Percentiles rank a stretch among this genome's conserved stretches.
Conservation (phyloP, 2,329 filamentous ascomycete species). For the Pseudogymnoascus pannorum region DNA sequence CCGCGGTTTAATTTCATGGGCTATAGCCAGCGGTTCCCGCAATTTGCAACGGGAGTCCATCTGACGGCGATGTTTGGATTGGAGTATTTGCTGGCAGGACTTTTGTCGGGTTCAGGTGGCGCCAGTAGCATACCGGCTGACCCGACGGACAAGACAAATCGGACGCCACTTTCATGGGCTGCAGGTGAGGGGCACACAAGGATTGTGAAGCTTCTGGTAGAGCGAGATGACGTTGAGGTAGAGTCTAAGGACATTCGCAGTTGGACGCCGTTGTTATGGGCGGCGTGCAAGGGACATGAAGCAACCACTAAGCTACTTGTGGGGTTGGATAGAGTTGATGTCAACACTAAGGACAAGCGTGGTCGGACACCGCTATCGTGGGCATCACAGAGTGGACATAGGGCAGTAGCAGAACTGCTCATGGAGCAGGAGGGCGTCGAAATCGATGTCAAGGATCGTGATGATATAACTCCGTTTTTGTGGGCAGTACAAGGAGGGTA, state of each 20-base stretch:
- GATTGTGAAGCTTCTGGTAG: neutral
- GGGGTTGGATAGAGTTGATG: neutral
- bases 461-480: neutral
- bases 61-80: slow-evolving; percentile 18
- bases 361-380: neutral
- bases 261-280: slow-evolving; percentile 5
- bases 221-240: neutral
- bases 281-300: neutral
- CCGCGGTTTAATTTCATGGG: neutral
- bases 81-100: slow-evolving; percentile 4
- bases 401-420: neutral
- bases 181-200: neutral
- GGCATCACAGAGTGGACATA: neutral
- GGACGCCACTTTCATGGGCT: slow-evolving; percentile 9
- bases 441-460: neutral
- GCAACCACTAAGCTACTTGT: neutral
- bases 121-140: neutral
- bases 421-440: neutral
- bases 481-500: neutral
- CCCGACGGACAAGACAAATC: neutral
- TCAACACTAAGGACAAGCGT: neutral
- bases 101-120: neutral
- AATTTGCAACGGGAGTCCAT: slow-evolving; percentile 15
- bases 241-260: neutral
- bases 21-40: neutral